Conservation (phyloP, 78 protist genomes). For the Creolimax fragrantissima region DNA sequence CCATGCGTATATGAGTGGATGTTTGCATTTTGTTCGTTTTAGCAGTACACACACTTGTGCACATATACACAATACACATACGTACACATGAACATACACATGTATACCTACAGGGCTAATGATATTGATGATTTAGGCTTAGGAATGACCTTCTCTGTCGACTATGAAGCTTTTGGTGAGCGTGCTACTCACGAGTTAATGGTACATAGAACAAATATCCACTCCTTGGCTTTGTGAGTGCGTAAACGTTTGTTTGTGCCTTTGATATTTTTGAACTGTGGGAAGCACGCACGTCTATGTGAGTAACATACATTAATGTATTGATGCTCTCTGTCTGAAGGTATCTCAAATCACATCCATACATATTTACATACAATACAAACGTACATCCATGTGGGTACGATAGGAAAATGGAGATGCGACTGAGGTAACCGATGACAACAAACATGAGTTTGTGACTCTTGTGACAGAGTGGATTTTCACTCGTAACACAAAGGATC, state of each 20-base stretch:
- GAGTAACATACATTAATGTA: background rate
- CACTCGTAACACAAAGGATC: background rate
- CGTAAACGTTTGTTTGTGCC: no score
- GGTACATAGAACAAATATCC: background rate
- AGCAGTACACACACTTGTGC: background rate
- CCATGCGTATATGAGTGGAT: constrained; percentile 11
- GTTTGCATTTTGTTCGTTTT: background rate
- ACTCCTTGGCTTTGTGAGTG: no score
- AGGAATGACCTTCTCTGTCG: constrained; percentile 24
- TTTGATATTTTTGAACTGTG: no score
- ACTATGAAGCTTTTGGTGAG: constrained; percentile 36
- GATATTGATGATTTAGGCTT: constrained; percentile 23
- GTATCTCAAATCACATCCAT: background rate
- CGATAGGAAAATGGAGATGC: constrained; percentile 51
- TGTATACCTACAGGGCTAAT: constrained; percentile 3
- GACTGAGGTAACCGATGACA: constrained; percentile 80
- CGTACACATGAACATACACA: background rate
- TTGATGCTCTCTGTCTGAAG: background rate
- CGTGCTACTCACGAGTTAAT: constrained; percentile 23
- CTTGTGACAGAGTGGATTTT: constrained; percentile 23
- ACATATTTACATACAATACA: background rate
- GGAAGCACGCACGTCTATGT: background rate
- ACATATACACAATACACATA: background rate
- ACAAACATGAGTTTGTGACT: constrained; percentile 78
- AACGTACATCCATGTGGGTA: no score